These are phyloP conservation scores for Amaranthus palmeri DNA, from an alignment of 148 eudicot genomes.

Conservation along the genomic window DNA sequence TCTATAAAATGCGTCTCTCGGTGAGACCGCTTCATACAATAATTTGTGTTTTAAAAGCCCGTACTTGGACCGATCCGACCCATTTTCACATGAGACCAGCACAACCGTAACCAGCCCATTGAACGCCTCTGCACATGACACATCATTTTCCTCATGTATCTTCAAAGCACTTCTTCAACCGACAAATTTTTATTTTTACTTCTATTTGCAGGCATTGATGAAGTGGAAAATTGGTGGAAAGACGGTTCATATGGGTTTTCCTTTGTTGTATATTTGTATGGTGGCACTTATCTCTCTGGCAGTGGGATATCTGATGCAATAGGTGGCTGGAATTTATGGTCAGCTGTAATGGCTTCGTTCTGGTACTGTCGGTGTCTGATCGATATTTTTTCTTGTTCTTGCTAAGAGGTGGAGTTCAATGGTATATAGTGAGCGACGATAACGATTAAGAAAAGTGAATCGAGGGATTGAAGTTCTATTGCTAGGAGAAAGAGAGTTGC, in stretches of 20 bases:
- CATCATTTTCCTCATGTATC: too few species aligned
- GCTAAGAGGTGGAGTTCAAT: constrained; percentile 1
- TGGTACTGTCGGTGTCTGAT: not conserved
- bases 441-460: not conserved
- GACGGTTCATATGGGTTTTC: constrained; percentile 48
- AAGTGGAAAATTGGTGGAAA: constrained; percentile 27
- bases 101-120: too few species aligned
- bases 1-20: too few species aligned
- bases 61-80: too few species aligned
- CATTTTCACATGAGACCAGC: too few species aligned
- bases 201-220: constrained; percentile 36
- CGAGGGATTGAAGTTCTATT: not conserved
- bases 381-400: constrained; percentile 5
- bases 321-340: not conserved
- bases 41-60: too few species aligned
- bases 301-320: constrained; percentile 44
- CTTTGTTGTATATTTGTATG: constrained; percentile 52
- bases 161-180: too few species aligned
- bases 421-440: constrained; percentile 11
- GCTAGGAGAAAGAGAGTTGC: not conserved
- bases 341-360: not conserved
- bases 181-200: not conserved
- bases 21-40: too few species aligned
- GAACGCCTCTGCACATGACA: too few species aligned
- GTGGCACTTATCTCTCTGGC: constrained; percentile 45